phyloP scores from a whole-genome alignment of 2,329 filamentous ascomycete genomes.

The Beauveria caledonica region DNA sequence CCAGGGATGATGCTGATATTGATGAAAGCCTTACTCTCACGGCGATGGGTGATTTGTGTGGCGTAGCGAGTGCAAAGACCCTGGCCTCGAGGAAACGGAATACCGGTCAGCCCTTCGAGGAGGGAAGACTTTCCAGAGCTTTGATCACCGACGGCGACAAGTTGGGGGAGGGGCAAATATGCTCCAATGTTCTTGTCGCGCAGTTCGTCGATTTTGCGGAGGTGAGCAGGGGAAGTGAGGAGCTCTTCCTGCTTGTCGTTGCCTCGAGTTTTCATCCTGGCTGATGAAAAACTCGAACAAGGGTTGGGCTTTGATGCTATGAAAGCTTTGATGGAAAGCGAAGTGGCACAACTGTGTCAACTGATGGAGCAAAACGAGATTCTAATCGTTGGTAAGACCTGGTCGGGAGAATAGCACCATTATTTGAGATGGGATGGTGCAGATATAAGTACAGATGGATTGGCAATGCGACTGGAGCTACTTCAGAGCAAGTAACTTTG shows the following conservation, averaged over 20 bases:
- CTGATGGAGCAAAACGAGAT: no score
- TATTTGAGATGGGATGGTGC: no score
- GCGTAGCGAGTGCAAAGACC: slow-evolving; percentile 25
- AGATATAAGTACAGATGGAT: no score
- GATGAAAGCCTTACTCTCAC: slow-evolving; percentile 26
- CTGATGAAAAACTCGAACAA: not conserved
- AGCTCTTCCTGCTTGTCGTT: not conserved
- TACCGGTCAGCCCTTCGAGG: slow-evolving; percentile 24
- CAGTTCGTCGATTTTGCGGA: slow-evolving; percentile 23
- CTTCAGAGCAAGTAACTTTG: no score
- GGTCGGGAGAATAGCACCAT: no score
- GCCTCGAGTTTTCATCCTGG: not conserved
- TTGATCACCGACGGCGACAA: slow-evolving; percentile 26
- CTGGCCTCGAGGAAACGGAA: slow-evolving; percentile 22
- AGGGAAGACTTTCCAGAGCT: slow-evolving; percentile 26
- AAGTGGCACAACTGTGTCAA: no score
- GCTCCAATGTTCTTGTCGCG: slow-evolving; percentile 19
- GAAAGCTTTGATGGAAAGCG: no score
- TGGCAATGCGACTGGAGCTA: no score
- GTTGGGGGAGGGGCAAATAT: slow-evolving; percentile 18
- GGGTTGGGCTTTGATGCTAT: not conserved
- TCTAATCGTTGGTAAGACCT: no score
- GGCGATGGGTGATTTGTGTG: slow-evolving; percentile 24
- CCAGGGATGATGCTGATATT: slow-evolving; percentile 35
- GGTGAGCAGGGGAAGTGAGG: not conserved